Evolutionary conservation across 2,329 filamentous ascomycete species (phyloP), one percentile per base, ranked within the genome.

Genomic region (Chaetoscypha palmicola): DNA sequence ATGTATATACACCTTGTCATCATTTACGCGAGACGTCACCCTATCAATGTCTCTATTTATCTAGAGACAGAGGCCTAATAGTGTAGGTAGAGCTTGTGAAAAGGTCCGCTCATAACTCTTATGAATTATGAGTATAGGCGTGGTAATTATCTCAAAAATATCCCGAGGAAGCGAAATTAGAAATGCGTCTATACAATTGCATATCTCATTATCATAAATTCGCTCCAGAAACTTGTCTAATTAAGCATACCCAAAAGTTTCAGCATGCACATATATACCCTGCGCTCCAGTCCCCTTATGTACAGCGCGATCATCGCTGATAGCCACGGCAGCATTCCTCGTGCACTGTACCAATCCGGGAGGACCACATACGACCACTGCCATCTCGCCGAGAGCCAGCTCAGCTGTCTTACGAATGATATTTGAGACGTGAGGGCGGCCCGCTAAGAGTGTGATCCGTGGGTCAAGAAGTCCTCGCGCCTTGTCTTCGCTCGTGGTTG

Each of bases 211-310:
- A 28, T 28, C 24, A 28, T 28, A 28, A 28, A 28, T 33, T n/a
- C n/a, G n/a, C n/a, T n/a, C 31, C 14, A 11, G 8, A 33, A 9
- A 33, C 14, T 9, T 33, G 14, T 9, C 31, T n/a, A 45, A 45
- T 26, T 36, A 45, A n/a, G 42, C 42, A 40, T 45, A 76, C 10
- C 68, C 68, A 59, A 80, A 81, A 54, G 79, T 74, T 51, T 81
- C 77, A 0, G 74, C 74, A 55, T 78, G 72, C 45, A 81, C 54
- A 56, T 74, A 72, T 20, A 81, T 79, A 0, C 77, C 77, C 56
- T 81, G 76, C 0, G 77, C 77, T 1, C 76, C 77, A 0, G 76
- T 79, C 5, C 77, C 77, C 59, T 81, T 81, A 56, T 81, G 77
- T 22, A 83, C 77, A 3, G 77, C 79, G 22, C 79, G 66, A 60